phyloP scores from a whole-genome alignment of 2,329 filamentous ascomycete genomes.

The Alternaria gansuensis region DNA sequence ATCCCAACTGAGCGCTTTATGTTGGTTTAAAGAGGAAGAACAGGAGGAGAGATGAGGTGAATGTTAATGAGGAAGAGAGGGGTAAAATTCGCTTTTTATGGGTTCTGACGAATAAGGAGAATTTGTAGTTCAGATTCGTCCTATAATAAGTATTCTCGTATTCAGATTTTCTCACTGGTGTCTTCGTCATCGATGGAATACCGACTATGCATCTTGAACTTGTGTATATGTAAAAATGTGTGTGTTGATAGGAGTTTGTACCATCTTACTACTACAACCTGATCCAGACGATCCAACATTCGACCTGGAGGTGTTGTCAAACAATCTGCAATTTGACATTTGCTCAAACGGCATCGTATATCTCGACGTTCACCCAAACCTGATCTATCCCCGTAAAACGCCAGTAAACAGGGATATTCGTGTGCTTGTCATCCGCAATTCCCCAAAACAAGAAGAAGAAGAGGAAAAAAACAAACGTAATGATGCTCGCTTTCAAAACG shows the following conservation, averaged over 20 bases:
- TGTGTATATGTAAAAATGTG: not conserved
- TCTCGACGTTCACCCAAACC: not conserved
- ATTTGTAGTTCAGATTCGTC: slow-evolving; percentile 66
- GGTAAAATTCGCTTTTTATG: slow-evolving; percentile 57
- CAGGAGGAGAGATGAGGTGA: slow-evolving; percentile 60
- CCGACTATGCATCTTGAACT: not conserved
- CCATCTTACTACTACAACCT: not conserved
- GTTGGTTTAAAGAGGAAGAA: slow-evolving; percentile 58
- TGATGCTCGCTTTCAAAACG: slow-evolving; percentile 17
- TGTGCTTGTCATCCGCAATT: slow-evolving; percentile 8
- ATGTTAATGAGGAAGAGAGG: slow-evolving; percentile 67
- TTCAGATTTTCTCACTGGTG: not conserved
- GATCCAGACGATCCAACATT: not conserved
- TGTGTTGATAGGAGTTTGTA: not conserved
- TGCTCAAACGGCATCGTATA: slow-evolving; percentile 1
- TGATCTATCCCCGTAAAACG: slow-evolving; percentile 7
- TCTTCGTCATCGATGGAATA: not conserved
- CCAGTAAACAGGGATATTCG: slow-evolving; percentile 7
- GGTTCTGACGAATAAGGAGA: slow-evolving; percentile 66
- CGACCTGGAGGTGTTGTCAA: not conserved
- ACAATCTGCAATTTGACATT: not conserved
- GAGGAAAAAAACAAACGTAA: not conserved
- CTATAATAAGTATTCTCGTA: slow-evolving; percentile 18
- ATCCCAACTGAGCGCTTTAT: slow-evolving; percentile 58
- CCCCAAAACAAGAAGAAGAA: not conserved